Conservation (phyloP, 148 eudicot genomes). For the Amaranthus hypochondriacus region DNA sequence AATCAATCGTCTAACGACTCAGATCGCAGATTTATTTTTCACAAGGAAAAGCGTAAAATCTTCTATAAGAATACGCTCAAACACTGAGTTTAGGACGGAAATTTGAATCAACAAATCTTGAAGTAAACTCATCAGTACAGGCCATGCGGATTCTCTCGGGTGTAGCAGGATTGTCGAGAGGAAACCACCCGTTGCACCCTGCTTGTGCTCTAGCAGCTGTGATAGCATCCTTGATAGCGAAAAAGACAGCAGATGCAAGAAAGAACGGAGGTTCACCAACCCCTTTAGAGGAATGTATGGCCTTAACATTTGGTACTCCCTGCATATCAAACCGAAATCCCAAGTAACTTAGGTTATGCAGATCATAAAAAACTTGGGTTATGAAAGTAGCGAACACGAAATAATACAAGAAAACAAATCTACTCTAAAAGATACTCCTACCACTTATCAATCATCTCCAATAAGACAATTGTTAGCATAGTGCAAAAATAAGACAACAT, state of each 20-base stretch:
- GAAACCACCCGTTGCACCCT: slow-evolving; percentile 74
- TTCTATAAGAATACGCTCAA: slow-evolving; percentile 16
- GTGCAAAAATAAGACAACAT: too few relatives aligned
- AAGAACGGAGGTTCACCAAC: slow-evolving; percentile 98
- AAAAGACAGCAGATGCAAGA: slow-evolving; percentile 80
- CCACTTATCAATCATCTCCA: too few relatives aligned
- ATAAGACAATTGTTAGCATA: too few relatives aligned
- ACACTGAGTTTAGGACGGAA: slow-evolving; percentile 82
- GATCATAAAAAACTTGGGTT: too few relatives aligned
- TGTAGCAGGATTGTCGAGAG: slow-evolving; percentile 93
- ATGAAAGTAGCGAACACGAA: too few relatives aligned
- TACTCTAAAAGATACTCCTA: too few relatives aligned
- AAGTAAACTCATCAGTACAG: slow-evolving; percentile 60
- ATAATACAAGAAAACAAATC: too few relatives aligned
- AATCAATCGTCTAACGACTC: too few relatives aligned
- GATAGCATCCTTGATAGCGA: slow-evolving; percentile 92
- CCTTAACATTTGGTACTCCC: slow-evolving; percentile 83
- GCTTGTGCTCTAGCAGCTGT: slow-evolving; percentile 73
- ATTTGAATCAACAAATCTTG: slow-evolving; percentile 38
- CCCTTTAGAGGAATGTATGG: slow-evolving; percentile 96
- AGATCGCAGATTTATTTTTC: too few relatives aligned
- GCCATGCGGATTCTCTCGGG: slow-evolving; percentile 98
- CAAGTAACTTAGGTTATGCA: neutral
- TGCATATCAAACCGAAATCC: slow-evolving; percentile 24
- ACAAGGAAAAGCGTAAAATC: too few relatives aligned